Evolutionary conservation across 306 rosid genomes (phyloP).

Genomic region (Quercus cerris): DNA sequence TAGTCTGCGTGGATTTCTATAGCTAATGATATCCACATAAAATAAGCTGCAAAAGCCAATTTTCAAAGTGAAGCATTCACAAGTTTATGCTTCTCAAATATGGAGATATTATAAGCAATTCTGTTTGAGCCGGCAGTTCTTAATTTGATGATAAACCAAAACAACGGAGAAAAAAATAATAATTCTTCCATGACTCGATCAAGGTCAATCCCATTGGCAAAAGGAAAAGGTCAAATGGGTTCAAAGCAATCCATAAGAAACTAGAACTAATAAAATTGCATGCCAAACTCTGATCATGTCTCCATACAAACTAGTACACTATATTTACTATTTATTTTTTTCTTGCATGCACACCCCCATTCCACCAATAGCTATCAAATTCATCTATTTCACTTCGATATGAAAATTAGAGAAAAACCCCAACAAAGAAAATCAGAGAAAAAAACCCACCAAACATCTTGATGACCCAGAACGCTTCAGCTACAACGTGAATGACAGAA

Average conservation of each 20-base stretch:
- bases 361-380: background rate
- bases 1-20: background rate
- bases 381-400: background rate
- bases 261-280: background rate
- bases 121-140: background rate
- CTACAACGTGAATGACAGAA: background rate
- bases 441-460: constrained; percentile 31
- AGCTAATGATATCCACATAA: background rate
- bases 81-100: background rate
- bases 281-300: background rate
- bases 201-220: background rate
- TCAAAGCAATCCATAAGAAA: background rate
- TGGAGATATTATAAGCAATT: background rate
- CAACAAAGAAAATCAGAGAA: background rate
- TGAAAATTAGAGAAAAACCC: background rate
- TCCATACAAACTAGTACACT: background rate
- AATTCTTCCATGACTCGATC: background rate
- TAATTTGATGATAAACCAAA: background rate
- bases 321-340: background rate
- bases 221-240: background rate
- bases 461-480: constrained; percentile 7
- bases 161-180: background rate
- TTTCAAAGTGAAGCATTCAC: background rate
- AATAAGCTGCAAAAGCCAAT: background rate
- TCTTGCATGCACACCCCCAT: background rate